Evolutionary conservation across 768 basidiomycete species (phyloP).

Genomic region (Clavulina sp.): DNA sequence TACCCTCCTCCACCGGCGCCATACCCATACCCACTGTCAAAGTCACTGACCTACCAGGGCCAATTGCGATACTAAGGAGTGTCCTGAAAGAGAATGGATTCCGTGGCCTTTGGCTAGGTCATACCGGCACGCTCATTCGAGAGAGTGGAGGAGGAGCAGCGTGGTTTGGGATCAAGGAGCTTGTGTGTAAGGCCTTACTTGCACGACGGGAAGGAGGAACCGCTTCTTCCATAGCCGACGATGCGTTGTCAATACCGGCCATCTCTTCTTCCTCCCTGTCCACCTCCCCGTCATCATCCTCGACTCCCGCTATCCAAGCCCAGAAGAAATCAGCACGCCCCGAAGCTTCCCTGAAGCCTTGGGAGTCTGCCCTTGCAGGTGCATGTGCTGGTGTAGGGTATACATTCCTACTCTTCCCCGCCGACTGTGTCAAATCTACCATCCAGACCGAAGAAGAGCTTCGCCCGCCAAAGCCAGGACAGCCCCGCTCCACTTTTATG

Average conservation of each 20-base stretch:
- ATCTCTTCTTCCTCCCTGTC: neutral
- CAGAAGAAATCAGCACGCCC: constrained; percentile 24
- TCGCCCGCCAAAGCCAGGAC: constrained; percentile 26
- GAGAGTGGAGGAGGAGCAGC: constrained; percentile 83
- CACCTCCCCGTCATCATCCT: neutral
- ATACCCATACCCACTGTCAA: constrained; percentile 8
- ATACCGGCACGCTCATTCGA: constrained; percentile 81
- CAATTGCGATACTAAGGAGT: constrained; percentile 44
- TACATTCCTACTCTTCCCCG: constrained; percentile 83
- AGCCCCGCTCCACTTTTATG: constrained; percentile 26
- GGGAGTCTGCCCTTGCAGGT: constrained; percentile 75
- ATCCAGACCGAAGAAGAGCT: constrained; percentile 91
- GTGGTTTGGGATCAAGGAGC: constrained; percentile 85
- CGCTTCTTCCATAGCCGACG: neutral
- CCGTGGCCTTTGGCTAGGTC: constrained; percentile 89
- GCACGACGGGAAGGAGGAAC: constrained; percentile 25
- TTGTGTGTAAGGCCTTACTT: constrained; percentile 43
- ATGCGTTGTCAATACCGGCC: no score
- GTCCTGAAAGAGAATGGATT: constrained; percentile 52
- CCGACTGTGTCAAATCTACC: constrained; percentile 84
- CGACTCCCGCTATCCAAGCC: constrained; percentile 10
- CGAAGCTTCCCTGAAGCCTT: constrained; percentile 32
- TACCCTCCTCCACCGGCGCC: constrained; percentile 4
- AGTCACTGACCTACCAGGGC: constrained; percentile 40
- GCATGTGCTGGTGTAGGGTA: constrained; percentile 74